phyloP scores from a whole-genome alignment of 2,329 filamentous ascomycete species.

The Calonectria ilicicola region DNA sequence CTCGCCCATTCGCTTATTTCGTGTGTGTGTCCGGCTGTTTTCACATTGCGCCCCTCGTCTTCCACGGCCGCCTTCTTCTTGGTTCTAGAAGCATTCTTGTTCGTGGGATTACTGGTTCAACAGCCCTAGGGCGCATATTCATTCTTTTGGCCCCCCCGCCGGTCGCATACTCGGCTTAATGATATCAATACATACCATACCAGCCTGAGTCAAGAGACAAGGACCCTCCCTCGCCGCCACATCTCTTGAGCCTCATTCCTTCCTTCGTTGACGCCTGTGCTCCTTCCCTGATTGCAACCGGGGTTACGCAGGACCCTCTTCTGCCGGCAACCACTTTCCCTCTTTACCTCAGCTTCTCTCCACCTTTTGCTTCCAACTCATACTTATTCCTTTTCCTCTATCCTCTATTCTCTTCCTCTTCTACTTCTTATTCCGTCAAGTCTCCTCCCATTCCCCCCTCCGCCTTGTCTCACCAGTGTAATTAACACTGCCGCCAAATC shows the following conservation, averaged over 20 bases:
- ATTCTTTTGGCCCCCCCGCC: not conserved
- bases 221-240: not conserved
- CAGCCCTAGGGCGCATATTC: not conserved
- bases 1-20: not conserved
- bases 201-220: slow-evolving; percentile 3
- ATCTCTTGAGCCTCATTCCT: not conserved
- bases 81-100: not conserved
- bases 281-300: not conserved
- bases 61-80: not conserved
- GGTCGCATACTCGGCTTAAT: not conserved
- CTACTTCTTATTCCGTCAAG: not conserved
- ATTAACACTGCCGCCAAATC: slow-evolving; percentile 29
- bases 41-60: not conserved
- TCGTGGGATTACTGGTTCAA: not conserved
- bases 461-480: not conserved
- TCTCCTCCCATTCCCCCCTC: not conserved
- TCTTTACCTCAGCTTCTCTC: slow-evolving; percentile 26
- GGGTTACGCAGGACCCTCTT: not conserved
- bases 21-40: not conserved
- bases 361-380: slow-evolving; percentile 8
- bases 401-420: slow-evolving; percentile 9
- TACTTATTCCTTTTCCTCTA: not conserved
- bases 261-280: not conserved
- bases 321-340: slow-evolving; percentile 3
- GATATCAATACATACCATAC: not conserved